Conservation (phyloP, 2,329 filamentous ascomycete species). For the Coniochaeta sp. region DNA sequence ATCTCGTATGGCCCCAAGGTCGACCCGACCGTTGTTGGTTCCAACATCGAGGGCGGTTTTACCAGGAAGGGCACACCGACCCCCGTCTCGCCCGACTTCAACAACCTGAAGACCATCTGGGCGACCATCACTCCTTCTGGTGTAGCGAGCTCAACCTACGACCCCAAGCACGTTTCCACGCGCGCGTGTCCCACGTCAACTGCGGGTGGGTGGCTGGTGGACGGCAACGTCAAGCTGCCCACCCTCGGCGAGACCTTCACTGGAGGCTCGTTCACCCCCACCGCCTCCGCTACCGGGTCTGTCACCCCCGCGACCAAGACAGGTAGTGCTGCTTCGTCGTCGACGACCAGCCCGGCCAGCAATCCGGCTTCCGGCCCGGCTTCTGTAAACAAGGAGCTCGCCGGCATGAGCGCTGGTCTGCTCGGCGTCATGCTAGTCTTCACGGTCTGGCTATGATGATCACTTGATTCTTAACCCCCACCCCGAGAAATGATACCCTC, state of each 20-base stretch:
- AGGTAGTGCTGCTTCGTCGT: conserved; percentile 14
- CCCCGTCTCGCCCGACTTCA: conserved; percentile 68
- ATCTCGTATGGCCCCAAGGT: conserved; percentile 64
- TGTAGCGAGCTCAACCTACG: conserved; percentile 58
- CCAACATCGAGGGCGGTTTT: conserved; percentile 55
- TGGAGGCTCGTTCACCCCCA: conserved; percentile 13
- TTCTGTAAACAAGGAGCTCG: conserved; percentile 36
- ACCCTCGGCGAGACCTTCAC: conserved; percentile 50
- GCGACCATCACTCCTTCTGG: conserved; percentile 62
- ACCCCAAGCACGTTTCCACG: conserved; percentile 49
- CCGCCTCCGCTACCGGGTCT: conserved; percentile 12
- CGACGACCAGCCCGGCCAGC: conserved; percentile 21
- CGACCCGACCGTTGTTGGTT: conserved; percentile 42
- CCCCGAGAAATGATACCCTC: not conserved
- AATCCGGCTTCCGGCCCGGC: conserved; percentile 15
- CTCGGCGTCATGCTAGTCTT: conserved; percentile 45
- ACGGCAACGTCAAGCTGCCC: conserved; percentile 63
- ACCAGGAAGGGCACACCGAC: conserved; percentile 65
- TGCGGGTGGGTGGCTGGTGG: conserved; percentile 61
- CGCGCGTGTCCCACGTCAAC: conserved; percentile 66
- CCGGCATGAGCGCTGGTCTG: conserved; percentile 40
- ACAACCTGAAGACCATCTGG: conserved; percentile 72
- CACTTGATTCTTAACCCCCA: not conserved
- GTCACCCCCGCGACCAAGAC: conserved; percentile 20
- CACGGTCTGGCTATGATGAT: conserved; percentile 40